phyloP scores from a whole-genome alignment of 2,329 filamentous ascomycete species.

The Colletotrichum gloeosporioides region DNA sequence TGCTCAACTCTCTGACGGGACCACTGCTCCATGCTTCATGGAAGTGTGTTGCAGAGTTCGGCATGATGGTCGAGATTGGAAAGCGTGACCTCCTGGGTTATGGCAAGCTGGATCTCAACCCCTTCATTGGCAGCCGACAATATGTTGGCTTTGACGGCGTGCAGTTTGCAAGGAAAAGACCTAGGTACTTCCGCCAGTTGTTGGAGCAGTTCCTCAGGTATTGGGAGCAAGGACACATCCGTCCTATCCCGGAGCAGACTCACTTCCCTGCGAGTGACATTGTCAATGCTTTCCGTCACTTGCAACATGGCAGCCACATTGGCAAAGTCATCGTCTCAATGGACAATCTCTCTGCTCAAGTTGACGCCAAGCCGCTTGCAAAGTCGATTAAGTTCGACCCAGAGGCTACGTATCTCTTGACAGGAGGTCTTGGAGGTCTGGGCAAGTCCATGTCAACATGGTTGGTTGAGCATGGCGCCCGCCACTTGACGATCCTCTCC shows the following conservation, averaged over 20 bases:
- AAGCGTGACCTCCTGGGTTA: slow-evolving; percentile 37
- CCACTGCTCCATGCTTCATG: slow-evolving; percentile 35
- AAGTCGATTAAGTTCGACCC: slow-evolving; percentile 2
- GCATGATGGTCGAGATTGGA: slow-evolving; percentile 40
- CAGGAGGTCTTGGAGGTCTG: background rate
- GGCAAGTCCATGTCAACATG: background rate
- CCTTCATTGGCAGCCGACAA: slow-evolving; percentile 42
- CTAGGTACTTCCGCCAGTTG: background rate
- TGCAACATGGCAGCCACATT: slow-evolving; percentile 49
- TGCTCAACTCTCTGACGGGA: slow-evolving; percentile 34
- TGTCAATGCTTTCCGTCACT: slow-evolving; percentile 44
- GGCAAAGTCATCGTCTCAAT: slow-evolving; percentile 46
- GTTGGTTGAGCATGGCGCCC: slow-evolving; percentile 16
- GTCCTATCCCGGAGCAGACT: slow-evolving; percentile 22
- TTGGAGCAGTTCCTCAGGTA: background rate
- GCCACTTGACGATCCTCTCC: slow-evolving; percentile 24
- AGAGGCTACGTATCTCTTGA: background rate
- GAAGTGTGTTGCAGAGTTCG: slow-evolving; percentile 38
- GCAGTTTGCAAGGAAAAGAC: background rate
- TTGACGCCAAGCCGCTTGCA: background rate
- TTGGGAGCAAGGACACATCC: slow-evolving; percentile 21
- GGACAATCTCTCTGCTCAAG: background rate
- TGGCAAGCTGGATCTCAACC: slow-evolving; percentile 48
- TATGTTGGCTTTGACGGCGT: slow-evolving; percentile 22
- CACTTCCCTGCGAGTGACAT: slow-evolving; percentile 30